These are phyloP conservation scores for Mycosphaerella sp. DNA, from an alignment of 2,329 filamentous ascomycete species.

Conservation along the genomic window DNA sequence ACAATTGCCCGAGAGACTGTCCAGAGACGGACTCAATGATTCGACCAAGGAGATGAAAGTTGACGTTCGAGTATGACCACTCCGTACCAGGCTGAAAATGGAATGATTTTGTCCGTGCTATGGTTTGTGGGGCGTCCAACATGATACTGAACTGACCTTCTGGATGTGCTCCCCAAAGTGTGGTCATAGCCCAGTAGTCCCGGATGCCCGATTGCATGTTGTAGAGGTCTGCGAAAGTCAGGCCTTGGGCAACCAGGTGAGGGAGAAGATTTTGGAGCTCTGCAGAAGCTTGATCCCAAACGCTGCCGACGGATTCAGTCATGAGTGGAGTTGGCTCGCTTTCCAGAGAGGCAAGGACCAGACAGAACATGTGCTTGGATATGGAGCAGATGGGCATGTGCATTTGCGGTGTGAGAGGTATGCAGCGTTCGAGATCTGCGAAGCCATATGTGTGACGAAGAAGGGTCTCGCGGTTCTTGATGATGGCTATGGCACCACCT, in stretches of 20 bases:
- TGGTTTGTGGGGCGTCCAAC: conserved; percentile 28
- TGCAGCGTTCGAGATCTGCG: conserved; percentile 38
- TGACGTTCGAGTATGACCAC: conserved; percentile 43
- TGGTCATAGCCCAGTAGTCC: conserved; percentile 44
- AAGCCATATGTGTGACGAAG: conserved; percentile 41
- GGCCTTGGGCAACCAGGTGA: conserved; percentile 24
- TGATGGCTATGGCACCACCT: conserved; percentile 40
- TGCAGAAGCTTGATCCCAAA: conserved; percentile 19
- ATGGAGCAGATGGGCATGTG: conserved; percentile 45
- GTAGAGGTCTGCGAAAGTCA: conserved; percentile 37
- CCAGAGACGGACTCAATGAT: conserved; percentile 38
- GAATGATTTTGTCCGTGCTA: conserved; percentile 33
- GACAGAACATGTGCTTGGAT: conserved; percentile 43
- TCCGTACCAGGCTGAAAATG: conserved; percentile 43
- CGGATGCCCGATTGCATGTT: conserved; percentile 42
- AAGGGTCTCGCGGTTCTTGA: conserved; percentile 41
- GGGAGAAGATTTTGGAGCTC: conserved; percentile 33
- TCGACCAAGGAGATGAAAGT: conserved; percentile 39
- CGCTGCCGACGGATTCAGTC: conserved; percentile 12
- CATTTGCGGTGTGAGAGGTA: conserved; percentile 35
- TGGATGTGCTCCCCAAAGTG: conserved; percentile 40
- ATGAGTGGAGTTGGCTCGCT: conserved; percentile 31
- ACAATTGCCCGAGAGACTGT: conserved; percentile 34
- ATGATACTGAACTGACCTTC: conserved; percentile 38
- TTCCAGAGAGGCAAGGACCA: conserved; percentile 35